Evolutionary conservation across 352 stramenopile genomes (phyloP).

Genomic region (Salisapilia sapeloensis): DNA sequence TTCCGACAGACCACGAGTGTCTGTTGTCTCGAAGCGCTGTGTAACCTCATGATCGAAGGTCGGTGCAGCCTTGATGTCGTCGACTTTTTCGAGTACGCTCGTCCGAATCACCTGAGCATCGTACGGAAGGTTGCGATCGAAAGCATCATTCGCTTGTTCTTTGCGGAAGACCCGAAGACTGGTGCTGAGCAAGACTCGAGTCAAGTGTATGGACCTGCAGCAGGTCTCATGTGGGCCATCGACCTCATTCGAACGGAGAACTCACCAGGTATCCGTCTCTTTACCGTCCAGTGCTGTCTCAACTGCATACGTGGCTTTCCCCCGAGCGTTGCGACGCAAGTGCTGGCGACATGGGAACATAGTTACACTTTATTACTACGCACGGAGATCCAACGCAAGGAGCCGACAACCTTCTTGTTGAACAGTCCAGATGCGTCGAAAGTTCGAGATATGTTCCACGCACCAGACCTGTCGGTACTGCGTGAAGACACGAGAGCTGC

Average conservation of each 20-base stretch:
- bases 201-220: constrained; percentile 45
- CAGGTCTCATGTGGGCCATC: constrained; percentile 50
- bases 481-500: constrained; percentile 62
- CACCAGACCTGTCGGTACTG: constrained; percentile 37
- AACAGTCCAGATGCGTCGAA: constrained; percentile 62
- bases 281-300: constrained; percentile 58
- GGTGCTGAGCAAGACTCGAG: constrained; percentile 9
- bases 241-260: constrained; percentile 41
- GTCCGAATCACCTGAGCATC: constrained; percentile 45
- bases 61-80: constrained; percentile 49
- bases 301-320: constrained; percentile 72
- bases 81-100: constrained; percentile 56
- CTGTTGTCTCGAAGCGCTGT: constrained; percentile 65
- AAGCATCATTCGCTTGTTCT: constrained; percentile 69
- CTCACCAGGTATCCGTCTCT: constrained; percentile 54
- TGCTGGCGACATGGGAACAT: constrained; percentile 68
- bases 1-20: constrained; percentile 70
- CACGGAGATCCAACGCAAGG: constrained; percentile 63
- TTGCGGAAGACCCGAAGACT: constrained; percentile 45
- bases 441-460: constrained; percentile 35
- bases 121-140: constrained; percentile 75
- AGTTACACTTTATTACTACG: constrained; percentile 61
- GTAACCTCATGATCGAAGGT: constrained; percentile 52
- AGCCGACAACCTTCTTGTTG: constrained; percentile 53
- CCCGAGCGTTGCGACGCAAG: constrained; percentile 40